These are phyloP conservation scores for Boechera retrofracta DNA, from an alignment of 345 rosid genomes.

Conservation along the genomic window DNA sequence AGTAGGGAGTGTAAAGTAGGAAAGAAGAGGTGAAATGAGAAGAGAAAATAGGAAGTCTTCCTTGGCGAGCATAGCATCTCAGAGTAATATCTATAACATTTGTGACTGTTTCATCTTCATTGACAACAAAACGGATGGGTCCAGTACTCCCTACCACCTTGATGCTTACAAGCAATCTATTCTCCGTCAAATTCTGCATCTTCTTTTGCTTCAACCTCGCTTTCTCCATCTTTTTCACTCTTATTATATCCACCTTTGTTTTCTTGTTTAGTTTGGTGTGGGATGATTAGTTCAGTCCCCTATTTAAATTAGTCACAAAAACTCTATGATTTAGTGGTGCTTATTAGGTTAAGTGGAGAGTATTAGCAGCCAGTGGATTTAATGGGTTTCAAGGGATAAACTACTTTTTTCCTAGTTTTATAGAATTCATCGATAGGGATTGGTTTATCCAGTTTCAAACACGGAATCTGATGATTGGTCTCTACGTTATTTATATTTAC, in stretches of 20 bases:
- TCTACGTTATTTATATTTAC: neutral
- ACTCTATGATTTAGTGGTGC: neutral
- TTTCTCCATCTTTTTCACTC: neutral
- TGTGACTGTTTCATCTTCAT: slow-evolving; percentile 3
- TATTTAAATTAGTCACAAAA: neutral
- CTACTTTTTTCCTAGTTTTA: neutral
- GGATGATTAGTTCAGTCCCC: neutral
- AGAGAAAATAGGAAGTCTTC: slow-evolving; percentile 20
- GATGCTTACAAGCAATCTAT: slow-evolving; percentile 6
- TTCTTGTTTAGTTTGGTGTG: neutral
- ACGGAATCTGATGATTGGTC: neutral
- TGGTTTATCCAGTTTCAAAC: neutral
- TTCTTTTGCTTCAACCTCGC: neutral
- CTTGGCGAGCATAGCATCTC: neutral
- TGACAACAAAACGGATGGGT: slow-evolving; percentile 3
- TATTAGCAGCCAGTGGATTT: neutral
- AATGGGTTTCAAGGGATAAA: slow-evolving; percentile 8
- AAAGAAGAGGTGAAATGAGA: slow-evolving; percentile 5
- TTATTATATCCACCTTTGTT: neutral
- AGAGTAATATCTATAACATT: slow-evolving; percentile 1
- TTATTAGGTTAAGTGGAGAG: slow-evolving; percentile 10
- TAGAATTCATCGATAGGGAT: neutral
- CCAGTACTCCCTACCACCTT: slow-evolving; percentile 15
- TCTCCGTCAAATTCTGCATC: neutral
- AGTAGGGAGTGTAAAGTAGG: neutral